Percentiles rank a stretch among this genome's conserved stretches.
Evolutionary conservation across 164 flowering plant species (phyloP).

Genomic region (Umbilicus rupestris): DNA sequence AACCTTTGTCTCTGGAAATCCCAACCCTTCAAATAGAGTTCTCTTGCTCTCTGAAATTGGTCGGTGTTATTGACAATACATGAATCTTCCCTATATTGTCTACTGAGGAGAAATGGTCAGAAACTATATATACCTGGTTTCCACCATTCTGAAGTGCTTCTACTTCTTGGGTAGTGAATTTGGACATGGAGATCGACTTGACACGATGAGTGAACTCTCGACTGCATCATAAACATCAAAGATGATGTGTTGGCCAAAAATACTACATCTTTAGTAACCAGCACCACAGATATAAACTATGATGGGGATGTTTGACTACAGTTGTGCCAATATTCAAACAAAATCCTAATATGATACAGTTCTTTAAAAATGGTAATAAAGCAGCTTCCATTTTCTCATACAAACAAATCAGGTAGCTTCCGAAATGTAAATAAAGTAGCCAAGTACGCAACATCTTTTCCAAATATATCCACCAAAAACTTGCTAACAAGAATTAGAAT

Average conservation of each 20-base stretch:
- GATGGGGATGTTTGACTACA: not conserved
- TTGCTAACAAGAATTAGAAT: not conserved
- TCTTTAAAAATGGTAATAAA: not conserved
- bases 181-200: slow-evolving; percentile 95
- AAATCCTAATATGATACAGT: not conserved
- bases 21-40: slow-evolving; percentile 72
- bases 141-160: slow-evolving; percentile 95
- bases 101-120: not conserved
- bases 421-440: no score
- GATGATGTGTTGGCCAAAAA: not conserved
- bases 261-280: not conserved
- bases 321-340: not conserved
- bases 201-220: slow-evolving; percentile 99
- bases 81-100: slow-evolving; percentile 13
- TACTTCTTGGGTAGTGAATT: slow-evolving; percentile 90
- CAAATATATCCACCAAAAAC: not conserved
- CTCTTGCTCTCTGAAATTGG: slow-evolving; percentile 77
- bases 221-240: slow-evolving; percentile 29
- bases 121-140: slow-evolving; percentile 55
- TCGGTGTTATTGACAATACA: slow-evolving; percentile 4
- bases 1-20: slow-evolving; percentile 62
- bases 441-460: not conserved
- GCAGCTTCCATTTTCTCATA: no score
- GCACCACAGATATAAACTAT: not conserved
- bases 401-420: no score